A percentile compares a stretch with the other conserved stretches of the same genome.
phyloP scores from a whole-genome alignment of 2,329 filamentous ascomycete genomes.

The Cadophora gregata region DNA sequence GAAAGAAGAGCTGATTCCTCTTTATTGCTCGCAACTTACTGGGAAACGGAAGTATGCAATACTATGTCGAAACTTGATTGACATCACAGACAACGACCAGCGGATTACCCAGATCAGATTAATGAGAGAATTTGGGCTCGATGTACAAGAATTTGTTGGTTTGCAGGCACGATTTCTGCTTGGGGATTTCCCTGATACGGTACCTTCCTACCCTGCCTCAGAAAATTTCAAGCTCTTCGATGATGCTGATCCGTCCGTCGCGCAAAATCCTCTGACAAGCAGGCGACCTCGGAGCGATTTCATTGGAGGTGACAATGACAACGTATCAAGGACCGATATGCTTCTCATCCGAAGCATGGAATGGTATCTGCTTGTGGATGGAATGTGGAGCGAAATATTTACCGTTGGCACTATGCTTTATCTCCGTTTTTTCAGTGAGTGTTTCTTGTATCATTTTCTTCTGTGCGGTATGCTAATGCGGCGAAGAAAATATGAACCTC shows the following conservation, averaged over 20 bases:
- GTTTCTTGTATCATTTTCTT: background rate
- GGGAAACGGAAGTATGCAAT: constrained; percentile 69
- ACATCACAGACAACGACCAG: constrained; percentile 69
- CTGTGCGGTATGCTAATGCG: constrained; percentile 30
- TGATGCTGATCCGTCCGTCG: constrained; percentile 26
- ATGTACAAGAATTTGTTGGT: constrained; percentile 75
- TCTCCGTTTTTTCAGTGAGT: constrained; percentile 82
- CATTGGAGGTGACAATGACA: constrained; percentile 68
- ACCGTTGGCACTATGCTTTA: constrained; percentile 74
- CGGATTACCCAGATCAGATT: constrained; percentile 73
- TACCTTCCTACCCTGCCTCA: constrained; percentile 48
- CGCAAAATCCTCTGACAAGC: constrained; percentile 52
- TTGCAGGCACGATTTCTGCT: constrained; percentile 65
- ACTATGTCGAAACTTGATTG: constrained; percentile 77
- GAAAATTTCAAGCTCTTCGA: constrained; percentile 57
- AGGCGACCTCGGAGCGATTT: constrained; percentile 74
- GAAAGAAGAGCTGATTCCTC: constrained; percentile 79
- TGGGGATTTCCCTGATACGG: constrained; percentile 49
- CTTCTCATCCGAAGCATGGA: constrained; percentile 79
- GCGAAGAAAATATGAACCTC: constrained; percentile 51
- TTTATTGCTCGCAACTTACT: constrained; percentile 84
- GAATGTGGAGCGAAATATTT: constrained; percentile 75
- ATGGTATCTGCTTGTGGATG: constrained; percentile 81
- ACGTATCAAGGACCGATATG: constrained; percentile 68
- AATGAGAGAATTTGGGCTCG: constrained; percentile 76